Base-by-base conservation (phyloP, 208 protist genomes). In the Acanthamoeba triangularis region DNA sequence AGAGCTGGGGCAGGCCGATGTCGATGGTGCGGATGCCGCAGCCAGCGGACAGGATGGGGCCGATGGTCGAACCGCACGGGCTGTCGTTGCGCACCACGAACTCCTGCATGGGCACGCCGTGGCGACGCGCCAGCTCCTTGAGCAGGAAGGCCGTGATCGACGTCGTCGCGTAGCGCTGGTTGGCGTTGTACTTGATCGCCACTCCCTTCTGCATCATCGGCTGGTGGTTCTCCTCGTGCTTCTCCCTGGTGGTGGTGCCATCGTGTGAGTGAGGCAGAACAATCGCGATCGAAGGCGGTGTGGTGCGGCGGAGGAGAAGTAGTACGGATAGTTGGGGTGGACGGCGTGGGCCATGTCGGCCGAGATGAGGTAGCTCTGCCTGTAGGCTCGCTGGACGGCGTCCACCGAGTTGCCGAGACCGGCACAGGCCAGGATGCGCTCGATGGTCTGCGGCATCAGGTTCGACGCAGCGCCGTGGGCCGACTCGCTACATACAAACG, bases 101-200 rank as follows among this genome's bases (percentile, higher is more conserved):
- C 78, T 99, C 98, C 96, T 97, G 95, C 16, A 97, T 44, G 52
- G 96, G 97, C 30, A 97, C 52, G 20, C 74, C 30, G 80, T 96
- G 85, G 28, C 84, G 96, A 30, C 97, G 96, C 13, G 98, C 99
- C 5, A 99, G 49, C 78, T 96, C 80, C 69, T 98, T 98, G 10
- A 99, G 95, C 41, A 99, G 56, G 44, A 98, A 98, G n/a, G 97
- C 97, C 8, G 98, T 99, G 54, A 98, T 92, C 18, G 97, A 96
- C 85, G 97, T 99, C 25, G 99, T 99, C 1, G 99, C 99, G 96
- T 99, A 99, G 80, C 99, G 98, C 78, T 99, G 98, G 96, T 99
- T 99, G 44, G 98, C 97, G 95, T 99, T 99, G 95, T 98, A 99
- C 96, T 99, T 99, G 54, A 99, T 99, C 5, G 99, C 99, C 25